These are phyloP conservation scores for Colletotrichum siamense DNA, from an alignment of 2,329 filamentous ascomycete species.

Conservation along the genomic window DNA sequence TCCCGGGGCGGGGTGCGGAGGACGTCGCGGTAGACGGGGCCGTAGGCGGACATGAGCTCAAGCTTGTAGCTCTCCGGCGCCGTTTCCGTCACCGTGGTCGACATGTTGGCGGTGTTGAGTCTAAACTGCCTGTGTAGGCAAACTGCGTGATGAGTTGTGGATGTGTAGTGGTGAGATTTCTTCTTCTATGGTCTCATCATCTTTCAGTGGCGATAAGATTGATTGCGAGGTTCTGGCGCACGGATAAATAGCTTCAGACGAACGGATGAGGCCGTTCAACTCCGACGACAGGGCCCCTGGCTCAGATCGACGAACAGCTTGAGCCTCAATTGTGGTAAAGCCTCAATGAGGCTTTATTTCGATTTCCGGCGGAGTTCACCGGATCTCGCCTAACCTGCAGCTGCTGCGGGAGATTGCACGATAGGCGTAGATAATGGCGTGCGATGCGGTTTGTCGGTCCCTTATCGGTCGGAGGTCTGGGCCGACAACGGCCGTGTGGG, in stretches of 20 bases:
- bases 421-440: constrained; percentile 5
- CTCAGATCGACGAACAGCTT: background rate
- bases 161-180: background rate
- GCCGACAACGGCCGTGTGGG: constrained; percentile 12
- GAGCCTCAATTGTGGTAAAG: background rate
- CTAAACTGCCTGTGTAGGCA: background rate
- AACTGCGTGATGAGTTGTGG: background rate
- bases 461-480: constrained; percentile 7
- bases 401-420: background rate
- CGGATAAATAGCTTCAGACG: background rate
- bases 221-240: background rate
- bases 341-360: background rate
- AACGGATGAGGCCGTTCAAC: background rate
- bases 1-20: constrained; percentile 43
- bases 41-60: constrained; percentile 48
- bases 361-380: background rate
- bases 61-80: constrained; percentile 39
- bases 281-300: background rate
- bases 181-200: background rate
- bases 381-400: background rate
- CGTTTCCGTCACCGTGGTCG: constrained; percentile 9
- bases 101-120: background rate
- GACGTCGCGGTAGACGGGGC: constrained; percentile 48
- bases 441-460: background rate
- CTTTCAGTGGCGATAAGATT: background rate